Evolutionary conservation across 352 stramenopile species (phyloP).

Genomic region (Plasmopara viticola): DNA sequence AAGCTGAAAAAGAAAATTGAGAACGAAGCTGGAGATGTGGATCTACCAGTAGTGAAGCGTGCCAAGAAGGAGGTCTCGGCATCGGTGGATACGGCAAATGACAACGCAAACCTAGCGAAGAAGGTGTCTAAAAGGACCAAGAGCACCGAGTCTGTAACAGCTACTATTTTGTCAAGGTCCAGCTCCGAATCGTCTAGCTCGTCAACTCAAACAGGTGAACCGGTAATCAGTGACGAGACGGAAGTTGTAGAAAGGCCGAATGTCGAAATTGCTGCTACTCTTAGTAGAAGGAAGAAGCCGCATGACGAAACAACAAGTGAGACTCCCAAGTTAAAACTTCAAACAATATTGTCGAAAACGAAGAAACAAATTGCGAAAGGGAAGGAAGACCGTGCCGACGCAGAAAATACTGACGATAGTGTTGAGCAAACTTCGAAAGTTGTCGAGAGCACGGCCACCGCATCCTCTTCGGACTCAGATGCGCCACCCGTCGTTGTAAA

Average conservation of each 20-base stretch:
- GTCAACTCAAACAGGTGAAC: slow-evolving; percentile 11
- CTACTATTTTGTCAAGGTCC: slow-evolving; percentile 8
- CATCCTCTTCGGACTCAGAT: slow-evolving; percentile 30
- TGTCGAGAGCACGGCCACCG: slow-evolving; percentile 16
- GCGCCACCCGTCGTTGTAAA: slow-evolving; percentile 9
- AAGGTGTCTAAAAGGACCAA: slow-evolving; percentile 16
- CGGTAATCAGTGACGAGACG: slow-evolving; percentile 16
- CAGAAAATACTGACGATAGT: slow-evolving; percentile 14
- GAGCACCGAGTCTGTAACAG: slow-evolving; percentile 1
- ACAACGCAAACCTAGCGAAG: slow-evolving; percentile 17
- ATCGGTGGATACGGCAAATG: slow-evolving; percentile 12
- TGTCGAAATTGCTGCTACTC: slow-evolving; percentile 1
- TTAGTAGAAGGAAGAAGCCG: slow-evolving; percentile 5
- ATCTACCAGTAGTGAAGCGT: slow-evolving; percentile 32
- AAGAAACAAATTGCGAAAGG: slow-evolving; percentile 31
- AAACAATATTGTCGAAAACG: slow-evolving; percentile 36
- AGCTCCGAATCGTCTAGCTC: slow-evolving; percentile 12
- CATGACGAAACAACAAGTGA: slow-evolving; percentile 9
- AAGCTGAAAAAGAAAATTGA: slow-evolving; percentile 41
- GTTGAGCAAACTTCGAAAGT: slow-evolving; percentile 26
- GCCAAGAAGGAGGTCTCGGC: slow-evolving; percentile 26
- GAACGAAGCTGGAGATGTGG: slow-evolving; percentile 14
- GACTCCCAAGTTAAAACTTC: slow-evolving; percentile 22
- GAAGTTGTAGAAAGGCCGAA: slow-evolving; percentile 20
- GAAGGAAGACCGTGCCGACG: slow-evolving; percentile 6